Percentiles rank a stretch among this genome's conserved stretches.
These are phyloP conservation scores for Kurtzmaniella quercitrusa DNA, from an alignment of 1,139 yeast genomes.

Conservation along the genomic window DNA sequence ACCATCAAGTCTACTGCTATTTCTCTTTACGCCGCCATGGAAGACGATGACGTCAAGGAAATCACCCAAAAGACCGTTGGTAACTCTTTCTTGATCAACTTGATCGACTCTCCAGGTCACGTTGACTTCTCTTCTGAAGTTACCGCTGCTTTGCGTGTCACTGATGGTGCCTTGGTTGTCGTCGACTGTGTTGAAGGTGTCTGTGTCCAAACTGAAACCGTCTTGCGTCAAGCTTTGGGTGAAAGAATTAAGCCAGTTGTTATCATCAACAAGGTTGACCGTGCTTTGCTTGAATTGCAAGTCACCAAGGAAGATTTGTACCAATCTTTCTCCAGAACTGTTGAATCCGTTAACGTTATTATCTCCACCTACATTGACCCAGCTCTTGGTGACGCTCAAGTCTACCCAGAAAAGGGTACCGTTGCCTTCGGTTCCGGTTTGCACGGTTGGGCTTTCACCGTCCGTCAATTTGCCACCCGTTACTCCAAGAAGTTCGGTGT, in stretches of 20 bases:
- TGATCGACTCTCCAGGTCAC: constrained; percentile 99
- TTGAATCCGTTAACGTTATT: constrained; percentile 98
- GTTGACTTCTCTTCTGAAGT: constrained; percentile 99
- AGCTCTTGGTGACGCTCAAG: constrained; percentile 93
- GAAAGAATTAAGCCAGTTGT: constrained; percentile 99
- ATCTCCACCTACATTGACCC: constrained; percentile 93
- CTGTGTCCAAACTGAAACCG: constrained; percentile 99
- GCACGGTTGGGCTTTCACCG: constrained; percentile 99
- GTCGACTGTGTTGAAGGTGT: constrained; percentile 99
- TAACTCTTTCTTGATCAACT: constrained; percentile 92
- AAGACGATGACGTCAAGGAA: constrained; percentile 90
- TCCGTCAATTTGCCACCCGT: constrained; percentile 97
- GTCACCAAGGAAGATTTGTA: constrained; percentile 98
- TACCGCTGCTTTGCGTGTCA: constrained; percentile 99
- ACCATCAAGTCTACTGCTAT: constrained; percentile 99
- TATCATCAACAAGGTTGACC: constrained; percentile 97
- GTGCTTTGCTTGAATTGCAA: constrained; percentile 99
- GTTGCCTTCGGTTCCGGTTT: constrained; percentile 99
- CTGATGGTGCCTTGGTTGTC: constrained; percentile 99
- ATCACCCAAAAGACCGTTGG: constrained; percentile 94
- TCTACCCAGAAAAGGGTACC: constrained; percentile 98
- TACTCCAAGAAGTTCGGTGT: constrained; percentile 99
- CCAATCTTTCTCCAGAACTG: constrained; percentile 98
- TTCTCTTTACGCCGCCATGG: constrained; percentile 87
- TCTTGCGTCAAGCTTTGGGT: constrained; percentile 97